These are phyloP conservation scores for Pistacia vera DNA, from an alignment of 345 rosid species.

Conservation along the genomic window DNA sequence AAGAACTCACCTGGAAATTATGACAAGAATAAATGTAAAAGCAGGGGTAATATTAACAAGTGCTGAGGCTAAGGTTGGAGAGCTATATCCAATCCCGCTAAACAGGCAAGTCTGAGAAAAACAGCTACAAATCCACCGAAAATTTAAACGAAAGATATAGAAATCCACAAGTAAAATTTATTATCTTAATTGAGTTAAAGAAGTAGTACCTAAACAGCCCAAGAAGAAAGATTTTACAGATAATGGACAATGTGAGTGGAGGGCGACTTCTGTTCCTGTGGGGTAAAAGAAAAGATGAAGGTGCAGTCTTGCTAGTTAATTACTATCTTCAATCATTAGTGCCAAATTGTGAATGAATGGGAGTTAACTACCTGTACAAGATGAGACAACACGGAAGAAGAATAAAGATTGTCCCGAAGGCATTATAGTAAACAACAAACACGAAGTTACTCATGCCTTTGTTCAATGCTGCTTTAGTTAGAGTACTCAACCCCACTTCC, in stretches of 20 bases:
- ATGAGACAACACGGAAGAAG: conserved; percentile 32
- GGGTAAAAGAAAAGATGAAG: neutral
- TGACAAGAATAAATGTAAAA: conserved; percentile 15
- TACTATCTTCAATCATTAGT: too few relatives aligned
- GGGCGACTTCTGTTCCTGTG: conserved; percentile 30
- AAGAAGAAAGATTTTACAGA: conserved; percentile 34
- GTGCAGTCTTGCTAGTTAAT: too few relatives aligned
- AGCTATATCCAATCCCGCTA: conserved; percentile 23
- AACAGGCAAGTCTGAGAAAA: conserved; percentile 19
- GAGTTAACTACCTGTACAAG: conserved; percentile 27
- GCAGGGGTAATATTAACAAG: conserved; percentile 15
- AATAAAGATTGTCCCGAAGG: conserved; percentile 17
- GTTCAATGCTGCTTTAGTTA: neutral
- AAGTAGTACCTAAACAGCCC: conserved; percentile 27
- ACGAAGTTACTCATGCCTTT: conserved; percentile 37
- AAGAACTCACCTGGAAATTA: conserved; percentile 3
- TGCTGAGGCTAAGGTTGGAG: conserved; percentile 28
- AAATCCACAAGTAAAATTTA: neutral
- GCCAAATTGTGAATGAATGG: too few relatives aligned
- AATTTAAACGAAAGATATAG: neutral
- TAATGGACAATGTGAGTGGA: conserved; percentile 22
- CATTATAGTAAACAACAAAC: conserved; percentile 31
- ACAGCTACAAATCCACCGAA: neutral
- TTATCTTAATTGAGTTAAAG: neutral
- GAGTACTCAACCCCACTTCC: too few relatives aligned